Conservation (phyloP, 164 flowering plant species). For the Sedum album region DNA sequence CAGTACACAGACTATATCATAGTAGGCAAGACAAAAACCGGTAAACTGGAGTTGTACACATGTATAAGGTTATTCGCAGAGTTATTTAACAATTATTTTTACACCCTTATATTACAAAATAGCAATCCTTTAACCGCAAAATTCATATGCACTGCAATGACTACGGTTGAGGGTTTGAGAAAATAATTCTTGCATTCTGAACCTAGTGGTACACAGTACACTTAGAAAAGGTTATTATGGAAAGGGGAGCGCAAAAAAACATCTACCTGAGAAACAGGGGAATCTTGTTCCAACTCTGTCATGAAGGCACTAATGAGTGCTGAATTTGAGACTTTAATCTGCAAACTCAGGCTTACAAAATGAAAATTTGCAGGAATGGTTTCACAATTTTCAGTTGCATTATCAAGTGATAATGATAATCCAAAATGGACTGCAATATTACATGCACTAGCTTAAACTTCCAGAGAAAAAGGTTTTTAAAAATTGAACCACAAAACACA, state of each 20-base stretch:
- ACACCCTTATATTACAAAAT: neutral
- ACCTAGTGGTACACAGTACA: neutral
- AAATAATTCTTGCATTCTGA: neutral
- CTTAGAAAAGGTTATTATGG: neutral
- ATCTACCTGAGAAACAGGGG: constrained; percentile 75
- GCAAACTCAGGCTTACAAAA: constrained; percentile 10
- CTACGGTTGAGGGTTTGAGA: too few species aligned
- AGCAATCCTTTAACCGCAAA: neutral
- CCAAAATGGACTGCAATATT: neutral
- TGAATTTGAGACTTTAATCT: constrained; percentile 99
- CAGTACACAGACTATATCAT: constrained; percentile 6
- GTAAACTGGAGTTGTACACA: neutral
- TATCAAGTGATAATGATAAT: neutral
- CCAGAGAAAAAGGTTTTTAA: too few species aligned
- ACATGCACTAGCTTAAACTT: too few species aligned
- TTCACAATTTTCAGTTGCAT: neutral
- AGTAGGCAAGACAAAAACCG: neutral
- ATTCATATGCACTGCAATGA: neutral
- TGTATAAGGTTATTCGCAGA: too few species aligned
- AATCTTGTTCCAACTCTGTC: constrained; percentile 77
- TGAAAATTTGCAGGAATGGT: neutral
- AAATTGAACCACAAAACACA: too few species aligned
- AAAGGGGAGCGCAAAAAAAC: neutral
- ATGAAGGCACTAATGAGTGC: too few species aligned
- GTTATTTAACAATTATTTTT: neutral